Base-by-base conservation (phyloP, 495 filamentous ascomycete species). In the Collariella sp. region DNA sequence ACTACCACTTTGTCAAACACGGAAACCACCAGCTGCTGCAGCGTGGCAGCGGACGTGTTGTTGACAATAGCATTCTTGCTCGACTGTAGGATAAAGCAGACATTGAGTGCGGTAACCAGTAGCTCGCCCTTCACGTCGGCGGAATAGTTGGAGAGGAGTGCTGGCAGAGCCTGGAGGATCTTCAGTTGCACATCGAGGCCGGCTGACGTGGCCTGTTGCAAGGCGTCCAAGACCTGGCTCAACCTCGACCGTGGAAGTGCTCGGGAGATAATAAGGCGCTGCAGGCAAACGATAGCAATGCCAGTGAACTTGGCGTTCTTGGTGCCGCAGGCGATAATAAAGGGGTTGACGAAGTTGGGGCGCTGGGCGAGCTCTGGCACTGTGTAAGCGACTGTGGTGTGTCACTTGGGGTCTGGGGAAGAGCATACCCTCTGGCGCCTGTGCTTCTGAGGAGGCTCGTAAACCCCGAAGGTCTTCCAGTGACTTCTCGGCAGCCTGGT, bases 121-220 rank as follows among this genome's bases (percentile, higher is more conserved):
- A 96, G 76, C 46, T 91, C 85, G 3, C 86, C 89, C 47, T 83
- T 82, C 24, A 98, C 69, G 40, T 91, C 85, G 52, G 79, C 79
- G 0, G 88, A 83, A 71, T 96, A 97, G 66, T 93, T 93, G 58
- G 96, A 90, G 7, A 96, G 72, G 35, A 98, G 64, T 1, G 89
- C 86, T n/a, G 94, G 93, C 29, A 98, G 72, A 0, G 90, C 87
- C 66, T 98, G 93, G 16, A 98, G 74, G 26, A 97, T 94, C 70
- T 96, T 98, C 46, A 98, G 79, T 62, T 98, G 93, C 2, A 96
- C 85, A 67, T 98, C 94, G 45, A 94, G 79, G 31, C 85, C 90
- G 78, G 70, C 61, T 22, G 61, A 70, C 3, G 86, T 85, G 46
- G 86, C 89, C 62, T 96, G 89, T 62, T 84, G 83, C 56, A 98